Evolutionary conservation across 2,329 filamentous ascomycete genomes (phyloP).

Genomic region (Metarhizium sp.): DNA sequence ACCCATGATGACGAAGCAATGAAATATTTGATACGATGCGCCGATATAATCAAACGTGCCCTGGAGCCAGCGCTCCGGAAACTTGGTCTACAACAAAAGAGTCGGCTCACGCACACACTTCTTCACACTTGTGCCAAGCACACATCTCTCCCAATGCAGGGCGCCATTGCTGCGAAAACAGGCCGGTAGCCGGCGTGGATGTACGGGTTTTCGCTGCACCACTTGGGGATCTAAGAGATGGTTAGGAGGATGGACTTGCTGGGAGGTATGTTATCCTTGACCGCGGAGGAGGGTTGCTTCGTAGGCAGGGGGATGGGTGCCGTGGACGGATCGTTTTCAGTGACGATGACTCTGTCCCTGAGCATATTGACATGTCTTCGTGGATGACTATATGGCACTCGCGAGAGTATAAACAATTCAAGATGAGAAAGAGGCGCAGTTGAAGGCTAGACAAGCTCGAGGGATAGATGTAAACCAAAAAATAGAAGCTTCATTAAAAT

Average conservation of each 20-base stretch:
- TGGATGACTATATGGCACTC: not conserved
- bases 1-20: conserved; percentile 32
- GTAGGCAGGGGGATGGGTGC: not conserved
- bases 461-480: not conserved
- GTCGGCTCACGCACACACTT: not conserved
- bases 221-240: conserved; percentile 22
- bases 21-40: conserved; percentile 37
- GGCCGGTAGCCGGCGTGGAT: conserved; percentile 34
- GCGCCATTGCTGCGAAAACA: conserved; percentile 23
- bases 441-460: not conserved
- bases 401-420: not conserved
- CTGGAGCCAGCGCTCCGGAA: conserved; percentile 32
- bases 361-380: not conserved
- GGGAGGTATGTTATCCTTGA: not conserved
- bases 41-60: conserved; percentile 35
- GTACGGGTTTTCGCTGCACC: conserved; percentile 32
- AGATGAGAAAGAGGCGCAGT: not conserved
- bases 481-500: not conserved
- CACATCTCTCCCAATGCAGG: conserved; percentile 24
- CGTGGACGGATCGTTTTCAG: not conserved
- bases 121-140: not conserved
- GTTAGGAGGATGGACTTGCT: not conserved
- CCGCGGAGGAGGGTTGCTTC: not conserved
- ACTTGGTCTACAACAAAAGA: conserved; percentile 21
- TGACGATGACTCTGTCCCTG: not conserved